These are phyloP conservation scores for Vicia faba DNA, from an alignment of 306 rosid genomes.

Conservation along the genomic window DNA sequence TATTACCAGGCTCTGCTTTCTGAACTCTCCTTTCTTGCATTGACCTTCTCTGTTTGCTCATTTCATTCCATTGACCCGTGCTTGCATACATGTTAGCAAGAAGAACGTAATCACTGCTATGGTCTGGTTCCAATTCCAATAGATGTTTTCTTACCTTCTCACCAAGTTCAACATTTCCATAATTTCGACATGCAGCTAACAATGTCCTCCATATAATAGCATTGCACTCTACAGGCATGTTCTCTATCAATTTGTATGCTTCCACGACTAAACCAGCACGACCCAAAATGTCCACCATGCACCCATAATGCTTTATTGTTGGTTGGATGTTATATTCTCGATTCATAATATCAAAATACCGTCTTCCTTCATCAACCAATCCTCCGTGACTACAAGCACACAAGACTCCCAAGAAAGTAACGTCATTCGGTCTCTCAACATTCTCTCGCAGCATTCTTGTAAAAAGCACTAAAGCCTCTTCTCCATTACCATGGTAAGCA, in stretches of 20 bases:
- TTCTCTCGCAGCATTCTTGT: constrained; percentile 52
- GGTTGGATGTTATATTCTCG: constrained; percentile 56
- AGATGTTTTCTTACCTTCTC: constrained; percentile 65
- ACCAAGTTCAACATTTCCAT: constrained; percentile 61
- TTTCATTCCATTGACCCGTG: constrained; percentile 61
- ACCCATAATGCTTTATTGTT: constrained; percentile 76
- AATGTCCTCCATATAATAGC: constrained; percentile 79
- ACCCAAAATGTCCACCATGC: constrained; percentile 78
- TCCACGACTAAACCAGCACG: constrained; percentile 71
- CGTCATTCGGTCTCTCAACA: constrained; percentile 53
- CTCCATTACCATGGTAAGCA: constrained; percentile 64
- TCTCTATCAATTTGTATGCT: constrained; percentile 56
- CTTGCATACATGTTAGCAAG: constrained; percentile 75
- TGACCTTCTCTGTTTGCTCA: constrained; percentile 52
- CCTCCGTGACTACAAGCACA: constrained; percentile 80
- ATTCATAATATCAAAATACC: constrained; percentile 52
- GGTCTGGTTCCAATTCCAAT: constrained; percentile 59
- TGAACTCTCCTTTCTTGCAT: constrained; percentile 49
- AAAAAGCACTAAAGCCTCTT: constrained; percentile 56
- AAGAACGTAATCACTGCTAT: constrained; percentile 79
- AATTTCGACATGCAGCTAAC: constrained; percentile 64
- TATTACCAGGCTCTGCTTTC: constrained; percentile 64
- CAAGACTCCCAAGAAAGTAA: constrained; percentile 74
- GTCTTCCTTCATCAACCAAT: constrained; percentile 63
- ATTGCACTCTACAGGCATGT: constrained; percentile 66